These are phyloP conservation scores for Trichophyton equinum DNA, from an alignment of 2,329 filamentous ascomycete genomes.

Conservation along the genomic window DNA sequence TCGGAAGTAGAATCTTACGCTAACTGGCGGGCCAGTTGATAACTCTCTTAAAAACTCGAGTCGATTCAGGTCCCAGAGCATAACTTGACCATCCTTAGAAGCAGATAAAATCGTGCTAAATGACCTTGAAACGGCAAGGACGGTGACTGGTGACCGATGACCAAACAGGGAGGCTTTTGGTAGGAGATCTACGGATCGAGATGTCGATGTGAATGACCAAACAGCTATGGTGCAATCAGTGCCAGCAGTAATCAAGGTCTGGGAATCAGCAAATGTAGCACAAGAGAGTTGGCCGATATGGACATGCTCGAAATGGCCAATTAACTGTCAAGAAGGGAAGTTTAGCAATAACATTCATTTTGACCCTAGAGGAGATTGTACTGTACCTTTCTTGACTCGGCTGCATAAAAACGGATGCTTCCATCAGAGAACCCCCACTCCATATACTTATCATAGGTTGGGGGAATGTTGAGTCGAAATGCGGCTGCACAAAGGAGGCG, in stretches of 20 bases:
- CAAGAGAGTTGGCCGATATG: constrained; percentile 82
- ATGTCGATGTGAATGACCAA: constrained; percentile 55
- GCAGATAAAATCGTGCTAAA: constrained; percentile 81
- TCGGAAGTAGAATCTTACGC: constrained; percentile 23
- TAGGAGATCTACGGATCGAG: constrained; percentile 64
- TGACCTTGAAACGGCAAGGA: constrained; percentile 71
- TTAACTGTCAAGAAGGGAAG: constrained; percentile 33
- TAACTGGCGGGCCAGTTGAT: constrained; percentile 41
- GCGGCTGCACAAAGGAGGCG: constrained; percentile 71
- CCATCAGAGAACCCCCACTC: constrained; percentile 95
- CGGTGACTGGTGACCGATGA: constrained; percentile 70
- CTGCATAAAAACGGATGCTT: constrained; percentile 79
- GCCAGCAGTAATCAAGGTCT: constrained; percentile 80
- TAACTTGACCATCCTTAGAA: constrained; percentile 66
- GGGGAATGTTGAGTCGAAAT: constrained; percentile 76
- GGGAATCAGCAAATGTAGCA: constrained; percentile 74
- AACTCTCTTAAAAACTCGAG: constrained; percentile 72
- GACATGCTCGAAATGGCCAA: constrained; percentile 85
- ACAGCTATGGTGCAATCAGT: constrained; percentile 85
- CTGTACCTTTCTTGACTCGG: constrained; percentile 61
- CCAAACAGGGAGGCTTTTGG: constrained; percentile 76
- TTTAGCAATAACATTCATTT: neutral
- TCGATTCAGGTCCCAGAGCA: constrained; percentile 90
- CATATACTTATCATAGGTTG: constrained; percentile 75
- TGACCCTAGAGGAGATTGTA: neutral